Evolutionary conservation across 768 basidiomycete genomes (phyloP).

Genomic region (Podaxis rugospora): DNA sequence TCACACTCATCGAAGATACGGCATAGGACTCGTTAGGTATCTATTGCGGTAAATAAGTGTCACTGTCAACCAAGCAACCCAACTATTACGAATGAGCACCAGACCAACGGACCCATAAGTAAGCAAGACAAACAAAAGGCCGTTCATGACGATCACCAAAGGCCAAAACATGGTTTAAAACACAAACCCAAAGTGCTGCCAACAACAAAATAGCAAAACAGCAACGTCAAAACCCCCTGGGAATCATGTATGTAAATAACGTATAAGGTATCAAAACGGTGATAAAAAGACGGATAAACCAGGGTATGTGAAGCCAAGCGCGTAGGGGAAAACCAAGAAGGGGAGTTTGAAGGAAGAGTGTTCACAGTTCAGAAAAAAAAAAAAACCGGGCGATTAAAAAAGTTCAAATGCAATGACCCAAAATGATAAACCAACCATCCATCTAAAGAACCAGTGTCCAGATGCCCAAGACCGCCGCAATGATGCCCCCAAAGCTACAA

Average conservation of each 20-base stretch:
- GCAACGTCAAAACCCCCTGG: neutral
- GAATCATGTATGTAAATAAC: neutral
- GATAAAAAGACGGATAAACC: neutral
- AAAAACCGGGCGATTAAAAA: neutral
- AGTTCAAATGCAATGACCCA: neutral
- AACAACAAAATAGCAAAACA: neutral
- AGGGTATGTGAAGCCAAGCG: neutral
- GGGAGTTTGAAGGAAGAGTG: neutral
- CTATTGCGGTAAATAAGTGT: neutral
- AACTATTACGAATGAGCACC: neutral
- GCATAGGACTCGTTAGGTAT: no score
- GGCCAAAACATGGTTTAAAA: neutral
- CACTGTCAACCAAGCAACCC: neutral
- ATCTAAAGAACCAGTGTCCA: conserved; percentile 2
- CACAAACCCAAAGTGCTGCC: neutral
- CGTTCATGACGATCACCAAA: neutral
- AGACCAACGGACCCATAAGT: neutral
- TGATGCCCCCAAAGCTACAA: neutral
- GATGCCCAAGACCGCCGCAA: neutral
- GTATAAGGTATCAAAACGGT: neutral
- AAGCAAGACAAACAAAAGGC: neutral
- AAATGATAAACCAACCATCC: neutral
- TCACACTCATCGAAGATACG: neutral
- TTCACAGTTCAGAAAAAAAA: neutral
- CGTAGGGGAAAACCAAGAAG: neutral